phyloP scores from a whole-genome alignment of 495 filamentous ascomycete genomes.

The Tuber melanosporum region DNA sequence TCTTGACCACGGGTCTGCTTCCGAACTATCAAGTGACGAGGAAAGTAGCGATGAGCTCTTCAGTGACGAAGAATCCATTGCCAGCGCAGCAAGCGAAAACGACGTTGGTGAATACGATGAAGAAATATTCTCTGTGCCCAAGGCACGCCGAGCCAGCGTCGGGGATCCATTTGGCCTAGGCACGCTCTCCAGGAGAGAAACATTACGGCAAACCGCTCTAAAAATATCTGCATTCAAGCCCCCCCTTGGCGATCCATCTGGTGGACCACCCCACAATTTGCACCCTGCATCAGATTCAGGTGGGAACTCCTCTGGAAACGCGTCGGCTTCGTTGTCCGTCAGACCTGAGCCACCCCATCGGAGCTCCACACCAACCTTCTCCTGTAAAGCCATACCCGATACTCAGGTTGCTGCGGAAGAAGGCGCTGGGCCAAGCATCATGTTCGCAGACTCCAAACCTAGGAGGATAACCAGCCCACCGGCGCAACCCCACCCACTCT shows the following conservation, averaged over 20 bases:
- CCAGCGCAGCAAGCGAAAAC: constrained; percentile 50
- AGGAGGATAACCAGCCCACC: constrained; percentile 14
- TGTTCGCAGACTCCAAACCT: constrained; percentile 58
- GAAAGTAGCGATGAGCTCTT: constrained; percentile 46
- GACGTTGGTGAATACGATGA: constrained; percentile 46
- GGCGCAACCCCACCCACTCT: constrained; percentile 25
- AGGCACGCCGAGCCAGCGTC: constrained; percentile 35
- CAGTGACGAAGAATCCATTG: constrained; percentile 47
- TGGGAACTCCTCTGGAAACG: constrained; percentile 15
- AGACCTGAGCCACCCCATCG: constrained; percentile 51
- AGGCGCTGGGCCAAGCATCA: constrained; percentile 63
- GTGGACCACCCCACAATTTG: neutral
- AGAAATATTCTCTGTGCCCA: constrained; percentile 18
- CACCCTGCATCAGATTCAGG: neutral
- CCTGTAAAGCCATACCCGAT: constrained; percentile 66
- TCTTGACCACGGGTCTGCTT: constrained; percentile 50
- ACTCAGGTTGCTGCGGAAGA: constrained; percentile 61
- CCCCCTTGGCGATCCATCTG: neutral
- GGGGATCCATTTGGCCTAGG: constrained; percentile 40
- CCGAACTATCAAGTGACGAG: constrained; percentile 45
- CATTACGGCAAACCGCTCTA: constrained; percentile 24
- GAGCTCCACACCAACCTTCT: constrained; percentile 56
- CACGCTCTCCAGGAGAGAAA: constrained; percentile 31
- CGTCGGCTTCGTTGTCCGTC: neutral
- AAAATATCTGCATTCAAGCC: constrained; percentile 21